Conservation (phyloP, 1,139 yeast species). For the Candida sanyaensis region DNA sequence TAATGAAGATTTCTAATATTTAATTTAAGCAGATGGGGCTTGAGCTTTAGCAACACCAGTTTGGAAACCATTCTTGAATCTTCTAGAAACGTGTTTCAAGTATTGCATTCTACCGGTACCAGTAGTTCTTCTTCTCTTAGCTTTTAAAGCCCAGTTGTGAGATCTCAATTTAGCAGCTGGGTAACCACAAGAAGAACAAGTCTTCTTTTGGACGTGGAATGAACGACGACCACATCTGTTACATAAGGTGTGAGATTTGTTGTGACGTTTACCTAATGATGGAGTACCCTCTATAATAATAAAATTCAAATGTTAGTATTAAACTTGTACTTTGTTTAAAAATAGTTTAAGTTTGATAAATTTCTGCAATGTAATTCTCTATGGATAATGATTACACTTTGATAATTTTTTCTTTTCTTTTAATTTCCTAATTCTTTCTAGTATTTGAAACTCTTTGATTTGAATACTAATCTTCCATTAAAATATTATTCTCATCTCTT, state of each 20-base stretch:
- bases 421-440: too few species aligned
- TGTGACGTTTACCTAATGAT: constrained; percentile 99
- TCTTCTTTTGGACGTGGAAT: constrained; percentile 99
- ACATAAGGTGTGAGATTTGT: constrained; percentile 99
- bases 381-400: too few species aligned
- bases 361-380: not conserved
- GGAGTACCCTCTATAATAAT: constrained; percentile 97
- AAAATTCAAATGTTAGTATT: constrained; percentile 13
- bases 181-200: constrained; percentile 99
- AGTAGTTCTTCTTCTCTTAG: constrained; percentile 99
- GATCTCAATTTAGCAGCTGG: constrained; percentile 99
- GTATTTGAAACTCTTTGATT: too few species aligned
- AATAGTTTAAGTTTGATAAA: not conserved
- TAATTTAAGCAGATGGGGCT: constrained; percentile 42
- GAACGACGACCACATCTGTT: constrained; percentile 99
- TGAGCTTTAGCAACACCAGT: constrained; percentile 72
- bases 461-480: too few species aligned
- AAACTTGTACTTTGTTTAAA: not conserved
- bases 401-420: too few species aligned
- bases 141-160: constrained; percentile 99
- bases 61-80: constrained; percentile 99
- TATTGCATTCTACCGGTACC: constrained; percentile 99
- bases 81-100: constrained; percentile 95
- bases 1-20: not conserved
- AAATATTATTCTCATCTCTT: too few species aligned